phyloP scores from a whole-genome alignment of 2,329 filamentous ascomycete genomes.

The Dichotomopilus funicola region DNA sequence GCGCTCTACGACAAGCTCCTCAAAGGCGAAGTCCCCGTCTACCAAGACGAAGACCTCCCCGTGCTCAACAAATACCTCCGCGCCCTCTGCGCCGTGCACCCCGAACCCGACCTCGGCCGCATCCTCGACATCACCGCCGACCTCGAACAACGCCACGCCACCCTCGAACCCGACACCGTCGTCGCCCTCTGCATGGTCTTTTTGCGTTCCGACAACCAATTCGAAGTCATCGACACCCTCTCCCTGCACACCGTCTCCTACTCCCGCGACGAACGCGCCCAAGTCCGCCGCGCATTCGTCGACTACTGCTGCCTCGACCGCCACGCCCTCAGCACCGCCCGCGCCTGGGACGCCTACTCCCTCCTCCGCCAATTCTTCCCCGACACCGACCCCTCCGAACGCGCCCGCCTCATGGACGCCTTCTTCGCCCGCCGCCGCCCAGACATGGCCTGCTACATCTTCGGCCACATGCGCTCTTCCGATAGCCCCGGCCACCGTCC shows the following conservation, averaged over 20 bases:
- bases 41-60: slow-evolving; percentile 50
- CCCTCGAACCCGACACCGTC: slow-evolving; percentile 68
- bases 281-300: slow-evolving; percentile 61
- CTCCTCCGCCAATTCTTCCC: slow-evolving; percentile 59
- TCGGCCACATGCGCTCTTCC: slow-evolving; percentile 89
- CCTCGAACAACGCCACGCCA: slow-evolving; percentile 62
- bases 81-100: slow-evolving; percentile 52
- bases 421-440: slow-evolving; percentile 74
- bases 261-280: slow-evolving; percentile 60
- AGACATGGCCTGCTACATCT: slow-evolving; percentile 81
- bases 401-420: slow-evolving; percentile 68
- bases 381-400: slow-evolving; percentile 57
- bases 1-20: slow-evolving; percentile 59
- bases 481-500: slow-evolving; percentile 58
- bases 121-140: slow-evolving; percentile 68
- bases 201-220: slow-evolving; percentile 66
- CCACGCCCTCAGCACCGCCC: slow-evolving; percentile 50
- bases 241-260: slow-evolving; percentile 67
- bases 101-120: slow-evolving; percentile 58
- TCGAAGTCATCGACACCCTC: slow-evolving; percentile 75
- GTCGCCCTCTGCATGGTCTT: slow-evolving; percentile 67
- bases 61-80: slow-evolving; percentile 67
- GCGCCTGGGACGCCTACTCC: slow-evolving; percentile 60
- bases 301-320: slow-evolving; percentile 57
- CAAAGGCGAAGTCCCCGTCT: slow-evolving; percentile 38